Base-by-base conservation (phyloP, 2,329 filamentous ascomycete species). In the Ascochyta lentis region DNA sequence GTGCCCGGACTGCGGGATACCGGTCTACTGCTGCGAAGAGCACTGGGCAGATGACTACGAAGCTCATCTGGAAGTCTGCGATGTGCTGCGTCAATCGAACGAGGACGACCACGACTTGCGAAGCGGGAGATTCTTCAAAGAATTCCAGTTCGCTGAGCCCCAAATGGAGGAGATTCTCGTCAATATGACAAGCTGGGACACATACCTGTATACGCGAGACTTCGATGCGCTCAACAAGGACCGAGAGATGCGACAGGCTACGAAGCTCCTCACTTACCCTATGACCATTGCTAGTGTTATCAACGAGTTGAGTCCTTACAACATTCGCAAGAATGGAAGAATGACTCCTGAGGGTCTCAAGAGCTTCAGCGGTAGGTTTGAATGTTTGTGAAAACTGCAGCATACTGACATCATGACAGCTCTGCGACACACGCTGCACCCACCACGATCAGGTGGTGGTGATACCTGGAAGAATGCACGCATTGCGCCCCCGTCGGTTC, bases 161-260 rank as follows among this genome's bases (percentile, higher is more conserved):
- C 93, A 97, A 78, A 87, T 97, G 74, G 93, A 97, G 63, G 94
- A 97, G 74, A 91, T 92, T 31, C 83, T 95, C 63, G 86, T 97
- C 64, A 99, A 99, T 77, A 93, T 99, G 90, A 96, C 90, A 39
- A 99, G 96, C 76, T 99, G 95, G 95, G 95, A 99, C 76, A 98
- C 95, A 0, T 91, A 96, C 67, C 81, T 99, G 71, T 99, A 96
- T 74, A 96, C 92, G 3, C 84, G 95, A 69, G 89, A 96, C 68
- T 98, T 95, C 69, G 85, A 89, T 63, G 96, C 96, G 5, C 88
- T 99, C 71, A 92, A 99, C 74, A 87, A 92, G 59, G 93, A 96
- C 73, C 86, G 94, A 55, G 89, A 88, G 69, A 90, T 99, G 87
- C 85, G 95, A 57, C 96, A 99, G 77, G 93, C 92, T 24, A 99